These are phyloP conservation scores for Diaporthe sp. DNA, from an alignment of 2,329 filamentous ascomycete species.

Conservation along the genomic window DNA sequence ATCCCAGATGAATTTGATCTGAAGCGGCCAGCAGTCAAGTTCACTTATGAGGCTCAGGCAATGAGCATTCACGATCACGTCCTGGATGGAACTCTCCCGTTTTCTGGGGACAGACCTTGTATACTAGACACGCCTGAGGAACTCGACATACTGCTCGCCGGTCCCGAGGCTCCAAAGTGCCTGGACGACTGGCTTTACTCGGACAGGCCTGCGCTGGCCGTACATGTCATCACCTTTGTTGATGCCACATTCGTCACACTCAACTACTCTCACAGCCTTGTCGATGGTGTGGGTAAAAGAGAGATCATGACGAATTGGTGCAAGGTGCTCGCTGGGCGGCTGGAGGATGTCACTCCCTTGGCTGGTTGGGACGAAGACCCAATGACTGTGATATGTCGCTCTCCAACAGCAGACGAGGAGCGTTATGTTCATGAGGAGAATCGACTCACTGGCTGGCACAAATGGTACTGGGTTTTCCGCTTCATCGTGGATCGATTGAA, in stretches of 20 bases:
- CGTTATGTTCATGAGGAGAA: slow-evolving; percentile 45
- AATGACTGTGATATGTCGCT: slow-evolving; percentile 43
- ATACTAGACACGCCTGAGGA: slow-evolving; percentile 47
- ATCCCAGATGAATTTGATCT: slow-evolving; percentile 49
- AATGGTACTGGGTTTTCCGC: slow-evolving; percentile 26
- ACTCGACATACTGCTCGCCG: slow-evolving; percentile 47
- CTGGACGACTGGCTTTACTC: slow-evolving; percentile 57
- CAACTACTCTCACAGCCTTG: slow-evolving; percentile 61
- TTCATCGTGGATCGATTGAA: slow-evolving; percentile 18
- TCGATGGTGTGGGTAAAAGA: slow-evolving; percentile 60
- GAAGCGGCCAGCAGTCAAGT: slow-evolving; percentile 56
- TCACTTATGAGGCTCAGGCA: slow-evolving; percentile 53
- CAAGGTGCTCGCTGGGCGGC: slow-evolving; percentile 57
- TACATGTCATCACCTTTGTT: slow-evolving; percentile 63
- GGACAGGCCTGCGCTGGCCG: slow-evolving; percentile 61
- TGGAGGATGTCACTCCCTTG: slow-evolving; percentile 55
- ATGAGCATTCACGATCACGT: slow-evolving; percentile 57
- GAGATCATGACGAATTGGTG: slow-evolving; percentile 62
- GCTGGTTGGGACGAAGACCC: slow-evolving; percentile 53
- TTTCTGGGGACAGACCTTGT: slow-evolving; percentile 47
- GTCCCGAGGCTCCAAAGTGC: slow-evolving; percentile 46
- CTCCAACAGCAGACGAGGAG: slow-evolving; percentile 43
- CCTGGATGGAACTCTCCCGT: slow-evolving; percentile 54
- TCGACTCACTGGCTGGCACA: slow-evolving; percentile 45
- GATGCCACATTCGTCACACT: slow-evolving; percentile 65